Evolutionary conservation across 805 yeast genomes (phyloP), one percentile per base, ranked within the genome.

Genomic region (Starmerella tilneyi): DNA sequence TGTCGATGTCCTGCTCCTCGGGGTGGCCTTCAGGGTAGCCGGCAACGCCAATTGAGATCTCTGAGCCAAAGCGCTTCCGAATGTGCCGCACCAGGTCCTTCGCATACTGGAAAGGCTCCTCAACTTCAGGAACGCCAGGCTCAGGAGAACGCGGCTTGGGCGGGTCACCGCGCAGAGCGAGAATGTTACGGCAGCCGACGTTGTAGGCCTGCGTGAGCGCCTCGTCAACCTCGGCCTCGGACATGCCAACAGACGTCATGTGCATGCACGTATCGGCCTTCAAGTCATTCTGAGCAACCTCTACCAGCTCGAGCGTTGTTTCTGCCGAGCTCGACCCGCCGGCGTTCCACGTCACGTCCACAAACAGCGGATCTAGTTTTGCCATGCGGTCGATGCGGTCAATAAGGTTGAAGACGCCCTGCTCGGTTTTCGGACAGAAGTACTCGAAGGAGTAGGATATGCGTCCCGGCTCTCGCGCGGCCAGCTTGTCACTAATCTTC

Each of bases 331-430:
- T 65, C 23, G 94, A 73, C 5, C 97, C 97, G 32, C 98, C 98
- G 3, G 98, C 98, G 59, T 89, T 89, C 98, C 98, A 92, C 1
- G 98, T 92, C 52, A 92, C 83, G 61, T 92, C 98, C 48, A 92
- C 79, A 63, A 92, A 92, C 52, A 83, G 77, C 2, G 98, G 98
- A 52, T 79, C 79, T 56, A 85, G 70, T 53, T 83, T 84, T 63
- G 84, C 85, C 98, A 92, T 92, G 63, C 96, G 76, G 60, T 92
- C 97, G 88, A 92, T 89, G 61, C 98, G 74, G 63, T 92, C 97
- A 67, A 88, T 89, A 48, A 92, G 70, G 62, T 92, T 92, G 62
- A 86, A 95, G 20, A 89, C 92, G 61, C 98, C 98, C 64, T 92
- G 96, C 19, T 89, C 72, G 0, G 98, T 92, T 70, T 92, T 92